A percentile compares a stretch with the other conserved stretches of the same genome.
Conservation (phyloP, 164 flowering plant species). For the Vitis cinerea region DNA sequence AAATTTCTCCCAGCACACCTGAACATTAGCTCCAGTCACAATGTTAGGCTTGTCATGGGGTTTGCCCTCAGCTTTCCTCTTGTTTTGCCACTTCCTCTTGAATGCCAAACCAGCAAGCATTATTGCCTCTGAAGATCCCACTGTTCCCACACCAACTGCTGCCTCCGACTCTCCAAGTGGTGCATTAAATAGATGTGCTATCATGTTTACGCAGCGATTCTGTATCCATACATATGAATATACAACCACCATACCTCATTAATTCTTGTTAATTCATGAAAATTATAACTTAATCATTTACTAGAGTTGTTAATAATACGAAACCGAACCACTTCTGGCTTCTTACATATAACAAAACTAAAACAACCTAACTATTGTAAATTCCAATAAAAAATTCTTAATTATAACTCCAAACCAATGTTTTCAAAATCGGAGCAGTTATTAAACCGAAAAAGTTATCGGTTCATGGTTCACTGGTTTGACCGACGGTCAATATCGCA, state of each 20-base stretch:
- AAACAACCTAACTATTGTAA: too few relatives aligned
- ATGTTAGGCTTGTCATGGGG: conserved; percentile 38
- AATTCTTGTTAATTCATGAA: not conserved
- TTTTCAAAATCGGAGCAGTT: too few relatives aligned
- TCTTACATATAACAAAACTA: too few relatives aligned
- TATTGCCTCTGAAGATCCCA: conserved; percentile 42
- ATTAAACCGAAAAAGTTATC: too few relatives aligned
- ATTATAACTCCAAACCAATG: too few relatives aligned
- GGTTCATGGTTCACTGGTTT: rapidly evolving
- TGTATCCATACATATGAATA: conserved; percentile 2
- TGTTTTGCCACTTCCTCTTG: conserved; percentile 43
- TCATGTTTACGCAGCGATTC: conserved; percentile 47
- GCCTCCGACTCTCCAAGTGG: conserved; percentile 36
- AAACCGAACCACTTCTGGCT: too few relatives aligned
- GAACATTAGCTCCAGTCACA: conserved; percentile 38
- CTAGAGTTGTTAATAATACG: too few relatives aligned
- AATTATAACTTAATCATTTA: not conserved
- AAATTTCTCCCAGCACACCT: conserved; percentile 38
- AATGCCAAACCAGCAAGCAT: conserved; percentile 41
- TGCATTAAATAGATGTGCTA: conserved; percentile 37
- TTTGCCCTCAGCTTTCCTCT: conserved; percentile 26
- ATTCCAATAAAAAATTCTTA: too few relatives aligned
- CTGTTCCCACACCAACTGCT: conserved; percentile 38
- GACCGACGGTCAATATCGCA: too few relatives aligned
- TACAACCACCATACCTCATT: not conserved